phyloP scores from a whole-genome alignment of 805 yeast species.

The Metschnikowia borealis region DNA sequence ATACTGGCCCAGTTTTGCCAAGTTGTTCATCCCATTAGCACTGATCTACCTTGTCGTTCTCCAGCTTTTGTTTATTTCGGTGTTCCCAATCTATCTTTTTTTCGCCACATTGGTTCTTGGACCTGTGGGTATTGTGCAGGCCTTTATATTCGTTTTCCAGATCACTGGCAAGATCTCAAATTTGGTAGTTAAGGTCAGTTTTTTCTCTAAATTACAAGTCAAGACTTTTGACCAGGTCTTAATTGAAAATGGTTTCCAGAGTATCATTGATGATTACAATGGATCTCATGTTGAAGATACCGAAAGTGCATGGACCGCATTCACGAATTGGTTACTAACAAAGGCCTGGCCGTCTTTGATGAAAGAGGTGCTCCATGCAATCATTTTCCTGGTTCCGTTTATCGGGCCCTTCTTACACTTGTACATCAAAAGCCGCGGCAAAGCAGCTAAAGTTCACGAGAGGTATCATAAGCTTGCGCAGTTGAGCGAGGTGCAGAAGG shows the following conservation, averaged over 20 bases:
- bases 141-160: slow-evolving; percentile 43
- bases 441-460: slow-evolving; percentile 49
- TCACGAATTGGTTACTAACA: slow-evolving; percentile 4
- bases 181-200: slow-evolving; percentile 36
- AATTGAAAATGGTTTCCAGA: slow-evolving; percentile 42
- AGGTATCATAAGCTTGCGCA: slow-evolving; percentile 59
- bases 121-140: slow-evolving; percentile 47
- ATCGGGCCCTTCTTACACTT: slow-evolving; percentile 55
- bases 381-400: slow-evolving; percentile 50
- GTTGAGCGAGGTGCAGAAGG: slow-evolving; percentile 39
- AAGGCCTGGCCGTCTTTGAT: slow-evolving; percentile 23
- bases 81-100: slow-evolving; percentile 45
- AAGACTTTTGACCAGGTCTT: slow-evolving; percentile 47
- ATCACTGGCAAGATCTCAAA: slow-evolving; percentile 40
- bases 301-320: not conserved
- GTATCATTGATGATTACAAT: slow-evolving; percentile 30
- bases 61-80: slow-evolving; percentile 28
- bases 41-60: slow-evolving; percentile 36
- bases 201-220: slow-evolving; percentile 47
- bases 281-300: not conserved
- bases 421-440: slow-evolving; percentile 49
- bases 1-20: slow-evolving; percentile 43
- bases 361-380: slow-evolving; percentile 31
- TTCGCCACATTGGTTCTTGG: slow-evolving; percentile 43
- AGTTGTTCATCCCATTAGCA: slow-evolving; percentile 44